Conservation (phyloP, 768 basidiomycete genomes). For the Tylopilus plumbeoviolaceoides region DNA sequence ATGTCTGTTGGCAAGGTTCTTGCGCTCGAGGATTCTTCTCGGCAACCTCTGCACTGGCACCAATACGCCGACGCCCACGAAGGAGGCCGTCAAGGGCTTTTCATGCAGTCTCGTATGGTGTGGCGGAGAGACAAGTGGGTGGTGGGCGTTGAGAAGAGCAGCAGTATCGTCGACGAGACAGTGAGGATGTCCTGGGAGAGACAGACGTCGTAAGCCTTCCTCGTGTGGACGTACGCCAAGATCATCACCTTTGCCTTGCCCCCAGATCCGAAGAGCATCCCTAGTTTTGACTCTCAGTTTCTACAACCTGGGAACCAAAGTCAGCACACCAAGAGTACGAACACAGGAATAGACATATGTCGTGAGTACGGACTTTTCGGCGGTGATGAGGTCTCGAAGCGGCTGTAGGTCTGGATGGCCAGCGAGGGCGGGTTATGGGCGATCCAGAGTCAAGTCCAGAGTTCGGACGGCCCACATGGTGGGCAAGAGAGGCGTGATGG, state of each 20-base stretch:
- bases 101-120: conserved; percentile 61
- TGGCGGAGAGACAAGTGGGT: conserved; percentile 71
- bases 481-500: too few relatives aligned
- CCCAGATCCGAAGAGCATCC: conserved; percentile 72
- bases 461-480: too few relatives aligned
- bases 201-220: background rate
- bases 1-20: conserved; percentile 69
- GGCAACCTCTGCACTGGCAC: conserved; percentile 71
- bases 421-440: conserved; percentile 61
- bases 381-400: conserved; percentile 84
- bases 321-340: background rate
- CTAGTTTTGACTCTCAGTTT: conserved; percentile 65
- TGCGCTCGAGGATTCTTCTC: conserved; percentile 86
- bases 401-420: conserved; percentile 76
- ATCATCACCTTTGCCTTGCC: conserved; percentile 78
- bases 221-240: conserved; percentile 50
- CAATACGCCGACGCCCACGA: conserved; percentile 61
- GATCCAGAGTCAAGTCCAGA: too few relatives aligned
- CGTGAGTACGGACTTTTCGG: conserved; percentile 77
- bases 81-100: conserved; percentile 78
- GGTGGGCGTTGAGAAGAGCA: conserved; percentile 59
- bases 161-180: conserved; percentile 65
- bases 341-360: conserved; percentile 46
- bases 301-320: conserved; percentile 44
- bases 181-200: conserved; percentile 62